Evolutionary conservation across 805 yeast species (phyloP), one percentile per base, ranked within the genome.

Genomic region (Groenewaldozyma salmanticensis): DNA sequence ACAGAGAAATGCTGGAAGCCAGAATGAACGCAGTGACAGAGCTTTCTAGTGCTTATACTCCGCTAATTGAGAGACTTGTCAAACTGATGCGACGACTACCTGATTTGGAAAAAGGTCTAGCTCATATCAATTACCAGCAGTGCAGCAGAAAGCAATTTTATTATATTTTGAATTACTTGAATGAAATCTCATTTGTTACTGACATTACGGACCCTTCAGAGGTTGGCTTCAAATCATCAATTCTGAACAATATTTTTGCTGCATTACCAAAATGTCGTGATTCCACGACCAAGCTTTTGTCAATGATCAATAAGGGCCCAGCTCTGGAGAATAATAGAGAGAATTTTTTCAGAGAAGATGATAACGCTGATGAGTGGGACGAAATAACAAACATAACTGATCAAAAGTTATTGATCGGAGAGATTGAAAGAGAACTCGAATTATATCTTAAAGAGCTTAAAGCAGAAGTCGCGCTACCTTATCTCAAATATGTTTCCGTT

Each of bases 101-200:
- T 0, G 92, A 85, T 54, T 55, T 84, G 6, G 78, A 79, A 43
- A 66, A 73, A 39, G 71, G 70, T 3, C 57, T 81, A 32, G 70
- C 73, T 44, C 70, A 77, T 43, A 64, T 81, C 3, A 76, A 79
- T 42, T 81, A 81, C 51, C 72, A 73, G 1, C 65, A 72, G 17
- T 71, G 77, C 11, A 67, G 74, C 5, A 67, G 85, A 27, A 74
- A 69, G 39, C 88, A 84, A 45, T 60, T 79, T 2, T 80, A 71
- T 47, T 53, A 61, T 27, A 72, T 78, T 44, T 57, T 84, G 41
- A 66, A 65, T 33, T 67, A 66, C 24, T 57, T 79, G 35, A 53
- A 59, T 2, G 60, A 64, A 15, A 53, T 59, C 1, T 47, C 60
- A 17, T 38, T 45, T 37, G 49, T 4, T 49, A 52, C 40, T 44